Percentiles rank a stretch among this genome's conserved stretches.
Conservation (phyloP, 352 stramenopile genomes). For the Phytophthora macrochlamydospora region DNA sequence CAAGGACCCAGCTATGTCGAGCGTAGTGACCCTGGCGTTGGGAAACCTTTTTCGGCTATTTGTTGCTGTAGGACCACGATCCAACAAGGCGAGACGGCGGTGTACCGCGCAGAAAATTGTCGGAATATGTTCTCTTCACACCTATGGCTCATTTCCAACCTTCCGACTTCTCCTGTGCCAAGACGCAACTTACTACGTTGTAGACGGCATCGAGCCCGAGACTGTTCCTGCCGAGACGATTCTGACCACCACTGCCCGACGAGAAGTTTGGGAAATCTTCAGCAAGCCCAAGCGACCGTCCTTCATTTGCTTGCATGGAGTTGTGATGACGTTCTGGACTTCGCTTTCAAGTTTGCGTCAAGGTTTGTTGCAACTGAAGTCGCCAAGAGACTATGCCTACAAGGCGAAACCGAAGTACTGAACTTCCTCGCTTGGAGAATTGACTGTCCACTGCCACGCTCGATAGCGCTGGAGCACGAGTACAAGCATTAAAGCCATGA, state of each 20-base stretch:
- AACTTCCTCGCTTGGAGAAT: too few relatives aligned
- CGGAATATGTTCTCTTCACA: background rate
- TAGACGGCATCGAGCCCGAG: background rate
- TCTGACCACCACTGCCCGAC: background rate
- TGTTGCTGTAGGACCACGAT: background rate
- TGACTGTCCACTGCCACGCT: too few relatives aligned
- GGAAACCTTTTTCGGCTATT: background rate
- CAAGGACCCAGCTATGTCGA: background rate
- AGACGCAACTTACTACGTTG: background rate
- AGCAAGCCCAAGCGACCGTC: background rate
- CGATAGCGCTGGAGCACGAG: too few relatives aligned
- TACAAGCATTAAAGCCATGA: too few relatives aligned
- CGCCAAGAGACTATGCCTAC: too few relatives aligned
- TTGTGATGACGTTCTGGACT: background rate
- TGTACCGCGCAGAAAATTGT: background rate
- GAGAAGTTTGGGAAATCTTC: background rate
- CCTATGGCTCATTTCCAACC: background rate
- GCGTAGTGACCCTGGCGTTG: background rate
- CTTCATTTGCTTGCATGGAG: background rate
- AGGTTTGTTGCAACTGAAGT: too few relatives aligned
- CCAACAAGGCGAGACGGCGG: background rate
- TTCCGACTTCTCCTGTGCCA: background rate
- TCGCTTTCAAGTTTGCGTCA: too few relatives aligned
- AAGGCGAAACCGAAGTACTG: too few relatives aligned
- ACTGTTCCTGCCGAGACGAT: constrained; percentile 21